Evolutionary conservation across 83 land plant species (phyloP), one percentile per base, ranked within the genome.

Genomic region (Picea mariana): DNA sequence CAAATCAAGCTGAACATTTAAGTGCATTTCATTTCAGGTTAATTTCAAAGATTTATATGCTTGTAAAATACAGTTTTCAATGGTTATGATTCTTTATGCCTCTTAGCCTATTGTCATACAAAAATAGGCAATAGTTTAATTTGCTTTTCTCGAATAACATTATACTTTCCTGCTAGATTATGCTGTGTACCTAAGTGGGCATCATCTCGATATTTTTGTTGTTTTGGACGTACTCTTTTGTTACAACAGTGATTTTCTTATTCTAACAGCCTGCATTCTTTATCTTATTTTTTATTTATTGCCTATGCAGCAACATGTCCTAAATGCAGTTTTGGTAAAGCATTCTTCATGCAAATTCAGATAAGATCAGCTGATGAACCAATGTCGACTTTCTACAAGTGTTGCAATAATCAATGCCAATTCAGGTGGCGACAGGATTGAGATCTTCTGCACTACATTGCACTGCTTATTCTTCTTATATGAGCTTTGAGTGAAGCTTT

Each of bases 341-440:
- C 91, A 26, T 84, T 79, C 82, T 89, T 79, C 84, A 79, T 75
- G 75, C 89, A 86, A 73, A 62, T 87, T 63, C 93, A 91, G 79
- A 89, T 87, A 52, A 80, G 93, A 61, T 91, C 93, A 62, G 93
- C 93, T 11, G 93, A 91, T 84, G 93, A 91, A 49, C 91, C 93
- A 0, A 82, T 80, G 87, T 79, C 93, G 12, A 89, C 83, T 2
- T 89, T 91, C 76, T 91, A 91, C 82, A 82, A 73, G 72, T 91
- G 93, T 80, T 88, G 86, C 83, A 88, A 86, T 78, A n/a, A n/a
- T n/a, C n/a, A n/a, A n/a, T n/a, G n/a, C n/a, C n/a, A n/a, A n/a
- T n/a, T n/a, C n/a, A n/a, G 77, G 38, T 88, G 90, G 90, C 84
- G 88, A 62, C 89, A 88, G 73, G 87, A 82, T 62, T 88, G 82